Conservation (phyloP, 495 filamentous ascomycete species). For the Annulohypoxylon bovei region DNA sequence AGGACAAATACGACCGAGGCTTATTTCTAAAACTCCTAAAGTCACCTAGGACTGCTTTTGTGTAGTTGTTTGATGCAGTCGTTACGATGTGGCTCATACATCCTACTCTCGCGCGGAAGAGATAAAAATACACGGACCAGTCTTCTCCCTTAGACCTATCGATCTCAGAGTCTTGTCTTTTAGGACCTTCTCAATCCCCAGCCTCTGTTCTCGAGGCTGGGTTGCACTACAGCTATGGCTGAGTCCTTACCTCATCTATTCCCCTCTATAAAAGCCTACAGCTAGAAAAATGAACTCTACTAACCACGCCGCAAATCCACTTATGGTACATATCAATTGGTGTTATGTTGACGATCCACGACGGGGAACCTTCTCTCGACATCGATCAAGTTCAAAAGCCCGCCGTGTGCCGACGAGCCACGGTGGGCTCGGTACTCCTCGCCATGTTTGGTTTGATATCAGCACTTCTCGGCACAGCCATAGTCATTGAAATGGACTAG, state of each 20-base stretch:
- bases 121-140: not conserved
- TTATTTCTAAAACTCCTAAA: not conserved
- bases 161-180: not conserved
- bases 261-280: not conserved
- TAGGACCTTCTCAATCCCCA: not conserved
- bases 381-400: constrained; percentile 36
- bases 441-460: constrained; percentile 56
- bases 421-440: constrained; percentile 48
- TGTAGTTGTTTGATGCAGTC: too few species aligned
- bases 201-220: too few species aligned
- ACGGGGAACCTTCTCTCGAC: constrained; percentile 28
- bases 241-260: not conserved
- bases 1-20: not conserved
- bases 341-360: constrained; percentile 45
- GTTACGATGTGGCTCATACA: too few species aligned
- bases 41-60: not conserved
- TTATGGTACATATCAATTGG: not conserved
- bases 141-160: not conserved
- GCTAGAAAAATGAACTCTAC: not conserved
- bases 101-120: constrained; percentile 1
- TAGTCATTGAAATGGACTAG: constrained; percentile 79
- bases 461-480: constrained; percentile 90
- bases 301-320: not conserved
- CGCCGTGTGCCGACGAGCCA: constrained; percentile 44
- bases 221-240: too few species aligned